Conservation (phyloP, 495 filamentous ascomycete genomes). For the Neurospora sp. region DNA sequence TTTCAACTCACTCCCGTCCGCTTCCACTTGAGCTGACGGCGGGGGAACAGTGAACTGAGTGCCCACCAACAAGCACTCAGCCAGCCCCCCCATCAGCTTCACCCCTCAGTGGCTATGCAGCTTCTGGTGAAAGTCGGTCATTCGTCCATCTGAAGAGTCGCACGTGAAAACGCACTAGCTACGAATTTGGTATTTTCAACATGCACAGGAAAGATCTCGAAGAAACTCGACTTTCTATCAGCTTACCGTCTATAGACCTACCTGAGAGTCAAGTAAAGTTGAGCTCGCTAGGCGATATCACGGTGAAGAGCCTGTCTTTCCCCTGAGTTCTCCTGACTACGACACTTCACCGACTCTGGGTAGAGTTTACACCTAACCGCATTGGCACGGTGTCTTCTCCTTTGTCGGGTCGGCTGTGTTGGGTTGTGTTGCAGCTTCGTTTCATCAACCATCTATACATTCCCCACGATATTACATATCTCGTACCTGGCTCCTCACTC, state of each 20-base stretch:
- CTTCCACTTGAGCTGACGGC: not conserved
- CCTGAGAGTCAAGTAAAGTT: not conserved
- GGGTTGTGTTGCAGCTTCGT: slow-evolving; percentile 18
- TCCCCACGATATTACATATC: not conserved
- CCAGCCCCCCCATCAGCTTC: not conserved
- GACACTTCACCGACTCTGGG: not conserved
- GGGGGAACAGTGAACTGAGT: not conserved
- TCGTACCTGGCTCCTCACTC: not conserved
- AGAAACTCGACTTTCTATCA: not conserved
- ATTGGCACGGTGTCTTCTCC: not conserved
- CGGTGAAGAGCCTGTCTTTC: not conserved
- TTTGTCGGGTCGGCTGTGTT: slow-evolving; percentile 5
- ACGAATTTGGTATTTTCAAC: not conserved
- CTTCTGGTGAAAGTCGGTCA: not conserved
- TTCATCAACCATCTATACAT: slow-evolving; percentile 16
- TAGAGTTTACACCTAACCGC: not conserved
- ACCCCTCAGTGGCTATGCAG: not conserved
- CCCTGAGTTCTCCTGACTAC: not conserved
- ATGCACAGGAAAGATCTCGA: not conserved
- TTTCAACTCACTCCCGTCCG: not conserved
- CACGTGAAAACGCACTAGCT: not conserved
- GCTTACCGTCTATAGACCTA: not conserved
- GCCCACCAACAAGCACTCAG: not conserved
- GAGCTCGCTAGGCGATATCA: not conserved
- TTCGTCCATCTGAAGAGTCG: not conserved